These are phyloP conservation scores for Raphanus sativus DNA, from an alignment of 345 rosid species.

Conservation along the genomic window DNA sequence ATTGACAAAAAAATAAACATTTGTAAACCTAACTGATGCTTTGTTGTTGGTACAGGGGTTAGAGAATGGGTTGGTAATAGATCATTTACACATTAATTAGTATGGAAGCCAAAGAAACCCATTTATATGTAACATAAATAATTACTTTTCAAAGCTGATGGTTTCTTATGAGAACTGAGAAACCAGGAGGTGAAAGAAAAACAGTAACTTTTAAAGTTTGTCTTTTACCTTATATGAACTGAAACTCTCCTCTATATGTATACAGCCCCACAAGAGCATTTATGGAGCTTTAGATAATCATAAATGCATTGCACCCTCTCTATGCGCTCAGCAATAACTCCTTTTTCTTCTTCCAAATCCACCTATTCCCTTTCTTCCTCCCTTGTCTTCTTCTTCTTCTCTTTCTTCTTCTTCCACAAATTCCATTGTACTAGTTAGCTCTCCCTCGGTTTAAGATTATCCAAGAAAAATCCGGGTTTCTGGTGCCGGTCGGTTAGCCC, in stretches of 20 bases:
- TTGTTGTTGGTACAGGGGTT: slow-evolving; percentile 18
- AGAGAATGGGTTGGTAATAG: slow-evolving; percentile 9
- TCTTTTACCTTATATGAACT: slow-evolving; percentile 9
- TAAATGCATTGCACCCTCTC: slow-evolving; percentile 84
- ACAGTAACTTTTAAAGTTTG: slow-evolving; percentile 11
- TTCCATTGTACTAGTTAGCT: slow-evolving; percentile 22
- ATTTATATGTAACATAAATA: neutral
- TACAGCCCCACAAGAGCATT: slow-evolving; percentile 26
- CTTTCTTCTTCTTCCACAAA: slow-evolving; percentile 14
- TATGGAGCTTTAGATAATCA: slow-evolving; percentile 45
- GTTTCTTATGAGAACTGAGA: neutral
- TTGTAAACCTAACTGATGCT: neutral
- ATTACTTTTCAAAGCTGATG: neutral
- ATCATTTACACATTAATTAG: slow-evolving; percentile 3
- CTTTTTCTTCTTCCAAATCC: slow-evolving; percentile 36
- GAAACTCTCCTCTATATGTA: slow-evolving; percentile 6
- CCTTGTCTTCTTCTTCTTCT: slow-evolving; percentile 21
- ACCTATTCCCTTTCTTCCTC: slow-evolving; percentile 36
- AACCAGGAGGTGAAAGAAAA: slow-evolving; percentile 19
- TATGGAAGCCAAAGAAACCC: neutral
- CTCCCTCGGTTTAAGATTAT: slow-evolving; percentile 7
- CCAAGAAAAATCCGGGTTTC: neutral
- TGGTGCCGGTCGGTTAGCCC: neutral
- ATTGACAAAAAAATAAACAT: neutral
- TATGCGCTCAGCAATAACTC: slow-evolving; percentile 73